Base-by-base conservation (phyloP, 192 early-diverging fungal genomes). In the Thamnidium elegans region DNA sequence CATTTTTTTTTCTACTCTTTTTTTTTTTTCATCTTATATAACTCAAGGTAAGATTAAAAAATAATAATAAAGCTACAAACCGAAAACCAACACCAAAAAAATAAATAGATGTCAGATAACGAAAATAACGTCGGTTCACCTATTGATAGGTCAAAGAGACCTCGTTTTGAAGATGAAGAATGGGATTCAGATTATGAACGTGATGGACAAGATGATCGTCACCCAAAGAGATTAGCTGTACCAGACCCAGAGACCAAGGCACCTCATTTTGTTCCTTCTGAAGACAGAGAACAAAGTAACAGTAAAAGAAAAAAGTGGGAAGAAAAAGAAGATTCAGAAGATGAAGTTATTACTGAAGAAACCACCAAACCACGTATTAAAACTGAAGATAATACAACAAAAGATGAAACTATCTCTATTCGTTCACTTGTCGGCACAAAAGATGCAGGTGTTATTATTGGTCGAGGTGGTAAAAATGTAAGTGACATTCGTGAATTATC, bases 401-500 rank as follows among this genome's bases (percentile, higher is more conserved):
- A 39, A 39, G 50, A 53, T 9, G 39, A 54, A n/a, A 42, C 52
- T 55, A 48, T 64, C 39, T 64, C 81, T 4, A 68, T 88, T 56
- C 76, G 86, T 3, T 77, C 86, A 6, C 66, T 88, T 50, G 81
- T 88, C 1, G 80, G 77, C n/a, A 88, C 86, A 30, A 88, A 88
- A 55, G 86, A 88, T 66, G 92, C 92, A 14, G 92, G 92, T 69
- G 88, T 93, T n/a, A 90, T 93, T 54, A 93, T 93, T 62, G 92
- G 92, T 19, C 90, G 92, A 77, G 85, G 84, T 60, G 96, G 96
- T 30, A 86, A 86, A 63, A 94, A 93, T 70, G 90, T 98, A n/a
- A 89, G 87, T 55, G 90, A 94, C 56, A 88, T 99, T 70, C 87
- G 97, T 54, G 87, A 91, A 46, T 76, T 76, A 47, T 90, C 89